phyloP scores from a whole-genome alignment of 768 basidiomycete species.

The Podaxis rugospora region DNA sequence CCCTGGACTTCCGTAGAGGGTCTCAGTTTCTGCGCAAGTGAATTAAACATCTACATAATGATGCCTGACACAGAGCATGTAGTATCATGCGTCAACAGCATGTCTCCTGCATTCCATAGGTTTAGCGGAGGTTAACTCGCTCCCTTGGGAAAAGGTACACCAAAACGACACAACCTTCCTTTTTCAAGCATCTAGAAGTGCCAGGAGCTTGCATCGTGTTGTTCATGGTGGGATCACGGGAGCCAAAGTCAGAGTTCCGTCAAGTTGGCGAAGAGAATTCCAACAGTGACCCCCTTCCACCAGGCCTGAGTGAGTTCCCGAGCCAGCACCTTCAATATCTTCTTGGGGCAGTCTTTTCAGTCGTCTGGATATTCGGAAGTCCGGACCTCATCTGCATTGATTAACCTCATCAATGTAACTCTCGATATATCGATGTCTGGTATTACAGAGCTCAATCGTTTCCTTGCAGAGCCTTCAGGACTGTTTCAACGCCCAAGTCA shows the following conservation, averaged over 20 bases:
- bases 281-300: background rate
- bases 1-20: no score
- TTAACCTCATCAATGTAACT: background rate
- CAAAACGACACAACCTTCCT: background rate
- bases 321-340: background rate
- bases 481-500: background rate
- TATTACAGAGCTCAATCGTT: background rate
- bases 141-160: background rate
- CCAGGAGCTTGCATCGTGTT: background rate
- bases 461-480: background rate
- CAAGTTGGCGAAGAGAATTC: background rate
- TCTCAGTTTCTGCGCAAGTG: no score
- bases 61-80: background rate
- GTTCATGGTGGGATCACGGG: background rate
- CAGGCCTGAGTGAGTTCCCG: background rate
- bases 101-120: background rate
- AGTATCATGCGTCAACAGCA: background rate
- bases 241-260: background rate
- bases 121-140: background rate
- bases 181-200: background rate
- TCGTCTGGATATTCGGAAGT: background rate
- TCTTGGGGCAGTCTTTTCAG: background rate
- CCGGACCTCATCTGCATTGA: background rate
- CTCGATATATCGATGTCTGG: background rate
- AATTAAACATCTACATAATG: background rate